Percentiles rank a stretch among this genome's conserved stretches.
Conservation (phyloP, 306 rosid species). For the Quercus variabilis region DNA sequence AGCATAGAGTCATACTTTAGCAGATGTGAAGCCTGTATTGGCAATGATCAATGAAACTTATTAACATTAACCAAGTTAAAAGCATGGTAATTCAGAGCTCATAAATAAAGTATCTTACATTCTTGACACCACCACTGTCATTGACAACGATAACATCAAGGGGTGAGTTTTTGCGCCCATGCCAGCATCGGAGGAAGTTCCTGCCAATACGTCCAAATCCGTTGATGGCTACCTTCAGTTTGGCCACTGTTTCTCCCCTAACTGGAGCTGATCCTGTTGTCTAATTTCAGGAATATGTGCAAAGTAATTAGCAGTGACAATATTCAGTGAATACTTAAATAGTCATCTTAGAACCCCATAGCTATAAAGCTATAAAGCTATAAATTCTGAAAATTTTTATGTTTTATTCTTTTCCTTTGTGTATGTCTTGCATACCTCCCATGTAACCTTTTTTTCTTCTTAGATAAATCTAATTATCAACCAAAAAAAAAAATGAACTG, state of each 20-base stretch:
- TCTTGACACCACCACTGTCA: constrained; percentile 99
- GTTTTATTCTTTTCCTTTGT: no score
- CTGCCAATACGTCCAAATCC: constrained; percentile 98
- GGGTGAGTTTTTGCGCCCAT: constrained; percentile 86
- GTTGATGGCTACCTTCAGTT: constrained; percentile 95
- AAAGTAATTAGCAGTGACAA: background rate
- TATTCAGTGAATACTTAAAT: background rate
- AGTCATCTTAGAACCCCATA: background rate
- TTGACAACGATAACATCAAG: constrained; percentile 89
- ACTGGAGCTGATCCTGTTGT: constrained; percentile 49
- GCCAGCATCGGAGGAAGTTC: constrained; percentile 99
- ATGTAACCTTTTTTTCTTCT: no score
- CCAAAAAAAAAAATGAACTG: no score
- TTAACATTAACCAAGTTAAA: background rate
- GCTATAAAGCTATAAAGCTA: background rate
- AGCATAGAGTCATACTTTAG: constrained; percentile 92
- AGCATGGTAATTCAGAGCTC: background rate
- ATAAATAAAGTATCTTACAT: constrained; percentile 40
- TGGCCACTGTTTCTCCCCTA: constrained; percentile 82
- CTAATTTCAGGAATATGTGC: constrained; percentile 31
- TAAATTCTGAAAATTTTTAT: background rate
- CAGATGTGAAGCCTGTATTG: constrained; percentile 68
- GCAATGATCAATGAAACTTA: background rate
- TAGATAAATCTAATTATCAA: no score
- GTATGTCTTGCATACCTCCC: no score